Evolutionary conservation across 2,329 filamentous ascomycete genomes (phyloP), one percentile per base, ranked within the genome.

Genomic region (Fusarium floridanum): DNA sequence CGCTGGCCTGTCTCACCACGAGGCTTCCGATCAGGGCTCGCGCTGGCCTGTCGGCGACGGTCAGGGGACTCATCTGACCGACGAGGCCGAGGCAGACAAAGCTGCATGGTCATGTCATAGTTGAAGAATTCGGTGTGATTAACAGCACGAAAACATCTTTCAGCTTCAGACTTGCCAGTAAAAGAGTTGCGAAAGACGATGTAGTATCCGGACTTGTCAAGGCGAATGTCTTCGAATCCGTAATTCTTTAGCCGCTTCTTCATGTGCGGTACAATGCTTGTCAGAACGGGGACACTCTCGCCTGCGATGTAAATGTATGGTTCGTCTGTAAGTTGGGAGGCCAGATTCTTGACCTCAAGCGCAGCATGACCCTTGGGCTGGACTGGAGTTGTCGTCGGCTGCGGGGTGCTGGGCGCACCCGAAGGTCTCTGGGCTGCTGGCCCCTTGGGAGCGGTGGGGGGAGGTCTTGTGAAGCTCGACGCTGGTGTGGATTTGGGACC

Each of bases 241-340:
- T 94, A 98, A 61, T 92, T 91, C 82, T 96, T 97, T 64, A 98
- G 86, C 61, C 96, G 90, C 83, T 96, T 97, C 84, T 95, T 94
- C 85, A 99, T 89, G 84, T 99, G 97, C 5, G 93, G 91, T 66
- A 98, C 90, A 1, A 96, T 98, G 27, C 94, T 93, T 36, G 89
- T 88, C 80, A 98, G 90, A 14, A 97, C 93, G 2, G 97, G 97
- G 2, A 99, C 96, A 76, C 93, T 95, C 69, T 92, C 90, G 76
- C 94, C 91, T n/a, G 94, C 89, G 67, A 99, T 93, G 80, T 97
- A 98, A 41, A 98, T 92, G 81, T 98, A 98, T 0, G 97, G 97
- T 68, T 94, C 92, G 61, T 91, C 90, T 79, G 92, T 91, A 61
- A 98, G 90, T 73, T 92, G 91, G 37, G 89, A 85, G 24, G 93